Evolutionary conservation across 2,329 filamentous ascomycete genomes (phyloP).

Genomic region (Monosporascus sp.): DNA sequence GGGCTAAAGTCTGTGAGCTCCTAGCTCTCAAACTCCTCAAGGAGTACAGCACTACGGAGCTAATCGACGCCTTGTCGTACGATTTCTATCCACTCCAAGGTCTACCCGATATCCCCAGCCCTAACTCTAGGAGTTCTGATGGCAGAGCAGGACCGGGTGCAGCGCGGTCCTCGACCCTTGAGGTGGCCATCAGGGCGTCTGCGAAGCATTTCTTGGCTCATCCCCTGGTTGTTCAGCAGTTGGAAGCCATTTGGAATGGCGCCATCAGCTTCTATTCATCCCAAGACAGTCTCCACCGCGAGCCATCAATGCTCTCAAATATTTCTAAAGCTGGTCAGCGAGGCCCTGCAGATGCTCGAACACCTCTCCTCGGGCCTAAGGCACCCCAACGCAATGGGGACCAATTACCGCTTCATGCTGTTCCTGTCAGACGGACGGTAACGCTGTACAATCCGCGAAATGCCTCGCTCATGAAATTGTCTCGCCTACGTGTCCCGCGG

Average conservation of each 20-base stretch:
- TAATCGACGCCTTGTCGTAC: constrained; percentile 91
- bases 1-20: constrained; percentile 85
- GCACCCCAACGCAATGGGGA: constrained; percentile 25
- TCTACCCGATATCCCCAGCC: constrained; percentile 45
- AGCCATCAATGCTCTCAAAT: constrained; percentile 26
- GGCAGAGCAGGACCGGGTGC: constrained; percentile 45
- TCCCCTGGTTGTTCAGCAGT: constrained; percentile 83
- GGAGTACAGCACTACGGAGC: constrained; percentile 81
- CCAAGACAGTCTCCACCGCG: constrained; percentile 77
- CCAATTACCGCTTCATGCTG: constrained; percentile 27
- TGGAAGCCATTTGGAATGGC: constrained; percentile 97
- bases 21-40: constrained; percentile 84
- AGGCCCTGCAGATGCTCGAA: constrained; percentile 39
- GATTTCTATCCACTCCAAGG: constrained; percentile 93
- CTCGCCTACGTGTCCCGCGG: constrained; percentile 80
- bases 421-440: constrained; percentile 63
- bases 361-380: constrained; percentile 44
- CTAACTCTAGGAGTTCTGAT: constrained; percentile 29
- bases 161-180: constrained; percentile 81
- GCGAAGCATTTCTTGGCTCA: constrained; percentile 91
- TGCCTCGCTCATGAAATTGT: constrained; percentile 87
- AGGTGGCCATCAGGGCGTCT: constrained; percentile 87
- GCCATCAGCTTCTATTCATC: constrained; percentile 91
- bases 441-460: constrained; percentile 86
- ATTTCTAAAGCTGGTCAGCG: constrained; percentile 20